Base-by-base conservation (phyloP, 345 rosid species). In the Gossypium rotundifolium region DNA sequence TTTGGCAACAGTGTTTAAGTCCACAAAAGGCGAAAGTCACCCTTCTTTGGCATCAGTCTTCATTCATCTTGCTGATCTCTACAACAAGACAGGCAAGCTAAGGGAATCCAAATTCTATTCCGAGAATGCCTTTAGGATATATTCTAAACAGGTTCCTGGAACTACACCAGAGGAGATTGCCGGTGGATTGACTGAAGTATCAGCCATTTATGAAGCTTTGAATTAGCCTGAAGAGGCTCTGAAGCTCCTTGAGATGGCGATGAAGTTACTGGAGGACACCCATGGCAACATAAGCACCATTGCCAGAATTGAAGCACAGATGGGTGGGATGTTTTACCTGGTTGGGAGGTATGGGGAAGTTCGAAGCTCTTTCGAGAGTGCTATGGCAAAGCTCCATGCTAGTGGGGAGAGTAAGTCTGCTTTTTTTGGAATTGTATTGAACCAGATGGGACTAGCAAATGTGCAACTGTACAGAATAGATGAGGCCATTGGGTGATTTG, bases 271-370 rank as follows among this genome's bases (percentile, higher is more conserved):
- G 71, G 86, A 79, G 64, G 88, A 85, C 76, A 82, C 75, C 51
- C 86, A 85, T 4, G 91, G 87, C 42, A 81, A 85, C 59, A 86
- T 78, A 49, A 82, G 85, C 75, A 82, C 84, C 25, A 78, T 87
- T 65, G 88, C 88, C 4, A 86, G 91, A 51, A 84, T 82, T 38
- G 88, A 87, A 79, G 89, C 91, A n/a, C 85, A 84, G 62, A 87
- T 85, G 85, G 87, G 91, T 51, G 85, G 85, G 72, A 82, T 82
- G 84, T 81, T 82, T 70, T 84, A 81, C 81, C 70, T 84, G 84
- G 78, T 84, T 73, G 87, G 87, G 65, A 87, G 84, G 70, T 81
- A 78, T 55, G 84, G 82, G 75, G 89, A 87, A 11, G 80, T 86
- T 67, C 78, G 82, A 63, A 76, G 51, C 73, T 82, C 77, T 20